phyloP scores from a whole-genome alignment of 1,284 basidiomycete species.

The Melanopsichium pennsylvanicum region DNA sequence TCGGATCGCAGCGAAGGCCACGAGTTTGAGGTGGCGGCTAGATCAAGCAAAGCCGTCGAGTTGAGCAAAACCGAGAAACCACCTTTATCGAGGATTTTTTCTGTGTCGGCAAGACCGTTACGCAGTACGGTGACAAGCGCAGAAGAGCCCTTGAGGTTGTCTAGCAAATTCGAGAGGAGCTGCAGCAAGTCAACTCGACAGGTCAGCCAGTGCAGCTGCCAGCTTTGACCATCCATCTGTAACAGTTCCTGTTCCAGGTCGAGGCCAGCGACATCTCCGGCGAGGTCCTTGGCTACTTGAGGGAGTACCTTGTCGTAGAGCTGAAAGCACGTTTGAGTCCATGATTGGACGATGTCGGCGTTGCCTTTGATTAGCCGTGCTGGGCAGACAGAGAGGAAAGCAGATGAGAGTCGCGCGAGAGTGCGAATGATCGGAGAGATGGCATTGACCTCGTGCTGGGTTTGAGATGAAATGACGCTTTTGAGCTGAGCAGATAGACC shows the following conservation, averaged over 20 bases:
- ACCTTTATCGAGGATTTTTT: constrained; percentile 17
- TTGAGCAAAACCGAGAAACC: constrained; percentile 18
- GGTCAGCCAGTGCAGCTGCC: constrained; percentile 36
- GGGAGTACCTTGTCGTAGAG: constrained; percentile 25
- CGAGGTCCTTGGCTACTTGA: neutral
- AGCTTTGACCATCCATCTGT: constrained; percentile 6
- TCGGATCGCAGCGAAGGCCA: constrained; percentile 25
- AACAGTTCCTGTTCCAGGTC: constrained; percentile 1
- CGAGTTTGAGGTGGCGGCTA: constrained; percentile 25
- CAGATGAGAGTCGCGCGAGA: constrained; percentile 15
- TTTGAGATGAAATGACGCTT: neutral
- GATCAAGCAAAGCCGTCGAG: constrained; percentile 28
- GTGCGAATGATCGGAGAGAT: constrained; percentile 11
- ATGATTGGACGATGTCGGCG: neutral
- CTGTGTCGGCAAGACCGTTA: constrained; percentile 5
- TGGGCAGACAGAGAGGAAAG: constrained; percentile 22
- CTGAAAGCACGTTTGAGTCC: constrained; percentile 11
- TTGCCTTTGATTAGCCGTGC: constrained; percentile 14
- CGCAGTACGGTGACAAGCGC: constrained; percentile 3
- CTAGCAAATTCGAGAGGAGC: constrained; percentile 12
- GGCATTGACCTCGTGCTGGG: neutral
- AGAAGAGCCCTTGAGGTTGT: constrained; percentile 10
- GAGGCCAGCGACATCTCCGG: neutral
- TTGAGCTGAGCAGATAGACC: constrained; percentile 20
- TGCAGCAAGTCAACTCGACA: constrained; percentile 30